Evolutionary conservation across 2,329 filamentous ascomycete species (phyloP).

Genomic region (Cladorrhinum sp.): DNA sequence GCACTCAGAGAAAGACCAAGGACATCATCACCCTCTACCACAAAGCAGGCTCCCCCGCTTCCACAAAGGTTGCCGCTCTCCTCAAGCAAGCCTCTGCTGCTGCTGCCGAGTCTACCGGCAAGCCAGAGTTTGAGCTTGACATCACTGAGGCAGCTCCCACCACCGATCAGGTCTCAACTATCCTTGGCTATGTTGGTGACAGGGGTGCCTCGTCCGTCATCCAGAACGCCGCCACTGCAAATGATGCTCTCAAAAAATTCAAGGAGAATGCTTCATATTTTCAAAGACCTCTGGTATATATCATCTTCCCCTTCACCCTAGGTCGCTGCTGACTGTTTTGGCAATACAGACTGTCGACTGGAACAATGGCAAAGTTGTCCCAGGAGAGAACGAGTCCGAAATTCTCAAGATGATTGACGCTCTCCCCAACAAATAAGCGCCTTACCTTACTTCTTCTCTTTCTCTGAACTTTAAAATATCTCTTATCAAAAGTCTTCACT

Average conservation of each 20-base stretch:
- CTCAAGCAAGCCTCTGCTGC: constrained; percentile 78
- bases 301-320: not conserved
- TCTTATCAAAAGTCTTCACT: not conserved
- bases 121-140: constrained; percentile 75
- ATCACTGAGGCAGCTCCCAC: constrained; percentile 59
- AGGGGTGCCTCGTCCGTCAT: constrained; percentile 61
- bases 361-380: constrained; percentile 80
- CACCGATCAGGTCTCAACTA: constrained; percentile 35
- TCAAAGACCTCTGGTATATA: constrained; percentile 71
- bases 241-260: constrained; percentile 77
- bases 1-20: constrained; percentile 66
- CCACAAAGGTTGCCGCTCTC: constrained; percentile 68
- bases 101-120: constrained; percentile 63
- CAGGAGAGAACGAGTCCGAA: constrained; percentile 79
- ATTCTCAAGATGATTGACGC: constrained; percentile 77
- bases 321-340: too few species aligned
- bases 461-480: not conserved
- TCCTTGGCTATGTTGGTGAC: constrained; percentile 54
- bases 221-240: constrained; percentile 67
- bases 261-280: constrained; percentile 68
- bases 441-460: not conserved
- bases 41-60: constrained; percentile 70
- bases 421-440: constrained; percentile 33
- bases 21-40: constrained; percentile 97
- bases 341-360: constrained; percentile 71